A percentile compares a stretch with the other conserved stretches of the same genome.
Conservation (phyloP, 2,329 filamentous ascomycete genomes). For the Verticillium klebahnii region DNA sequence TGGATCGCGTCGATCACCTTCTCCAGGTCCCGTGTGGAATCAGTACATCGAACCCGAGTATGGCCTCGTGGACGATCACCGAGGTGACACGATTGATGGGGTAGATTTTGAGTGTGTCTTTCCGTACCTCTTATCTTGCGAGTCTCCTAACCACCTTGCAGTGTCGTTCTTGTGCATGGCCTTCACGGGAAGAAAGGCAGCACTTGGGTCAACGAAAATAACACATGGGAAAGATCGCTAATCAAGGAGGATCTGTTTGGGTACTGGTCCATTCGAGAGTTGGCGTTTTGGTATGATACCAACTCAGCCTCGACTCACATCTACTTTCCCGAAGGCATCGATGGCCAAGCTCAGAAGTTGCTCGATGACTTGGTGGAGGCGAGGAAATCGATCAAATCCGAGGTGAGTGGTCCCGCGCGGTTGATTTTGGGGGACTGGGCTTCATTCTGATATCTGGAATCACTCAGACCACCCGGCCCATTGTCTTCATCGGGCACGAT, state of each 20-base stretch:
- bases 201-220: not conserved
- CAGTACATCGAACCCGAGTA: not conserved
- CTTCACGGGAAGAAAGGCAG: not conserved
- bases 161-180: conserved; percentile 3
- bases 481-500: conserved; percentile 6
- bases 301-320: not conserved
- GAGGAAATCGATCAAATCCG: not conserved
- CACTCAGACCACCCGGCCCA: conserved; percentile 1
- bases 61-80: not conserved
- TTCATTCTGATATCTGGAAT: not conserved
- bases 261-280: not conserved
- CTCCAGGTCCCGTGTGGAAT: not conserved
- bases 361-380: not conserved
- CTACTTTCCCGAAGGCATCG: not conserved
- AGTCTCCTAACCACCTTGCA: not conserved
- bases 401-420: not conserved
- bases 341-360: conserved; percentile 1
- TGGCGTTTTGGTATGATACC: not conserved
- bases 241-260: not conserved
- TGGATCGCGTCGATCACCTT: not conserved
- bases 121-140: not conserved
- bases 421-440: not conserved
- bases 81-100: not conserved
- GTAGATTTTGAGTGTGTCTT: not conserved
- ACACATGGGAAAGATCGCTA: not conserved